A percentile compares a stretch with the other conserved stretches of the same genome.
Conservation (phyloP, 805 yeast species). For the Candida qinlingensis region DNA sequence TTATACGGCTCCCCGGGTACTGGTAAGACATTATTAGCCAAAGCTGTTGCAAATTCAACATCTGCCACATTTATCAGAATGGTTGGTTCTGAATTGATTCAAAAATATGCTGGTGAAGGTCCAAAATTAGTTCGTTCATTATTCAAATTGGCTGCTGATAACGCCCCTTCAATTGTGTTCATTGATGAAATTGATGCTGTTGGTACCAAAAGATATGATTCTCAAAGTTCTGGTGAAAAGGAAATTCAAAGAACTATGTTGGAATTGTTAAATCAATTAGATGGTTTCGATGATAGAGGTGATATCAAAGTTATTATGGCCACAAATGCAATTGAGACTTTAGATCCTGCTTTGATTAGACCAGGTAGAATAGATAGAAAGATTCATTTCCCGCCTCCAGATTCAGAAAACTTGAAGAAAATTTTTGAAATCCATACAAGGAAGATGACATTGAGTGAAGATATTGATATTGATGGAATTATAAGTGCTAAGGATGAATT, state of each 20-base stretch:
- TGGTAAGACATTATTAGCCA: conserved; percentile 91
- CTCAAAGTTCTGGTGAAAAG: conserved; percentile 86
- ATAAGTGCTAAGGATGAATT: conserved; percentile 89
- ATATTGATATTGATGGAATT: conserved; percentile 83
- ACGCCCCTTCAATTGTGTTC: conserved; percentile 97
- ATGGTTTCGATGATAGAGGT: conserved; percentile 96
- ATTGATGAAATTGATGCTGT: conserved; percentile 99
- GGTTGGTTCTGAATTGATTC: conserved; percentile 95
- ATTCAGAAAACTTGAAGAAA: conserved; percentile 86
- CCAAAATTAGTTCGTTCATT: conserved; percentile 92
- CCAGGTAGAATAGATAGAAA: conserved; percentile 98
- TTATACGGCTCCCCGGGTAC: conserved; percentile 98
- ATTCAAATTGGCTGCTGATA: conserved; percentile 93
- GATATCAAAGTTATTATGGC: conserved; percentile 98
- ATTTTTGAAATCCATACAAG: conserved; percentile 88
- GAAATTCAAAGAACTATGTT: conserved; percentile 98
- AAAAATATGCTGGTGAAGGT: conserved; percentile 96
- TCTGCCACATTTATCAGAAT: conserved; percentile 93
- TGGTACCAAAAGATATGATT: conserved; percentile 96
- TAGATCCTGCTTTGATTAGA: conserved; percentile 93
- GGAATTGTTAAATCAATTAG: conserved; percentile 90
- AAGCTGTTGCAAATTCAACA: conserved; percentile 98
- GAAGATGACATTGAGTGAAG: conserved; percentile 85
- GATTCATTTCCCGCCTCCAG: conserved; percentile 94
- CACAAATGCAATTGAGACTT: conserved; percentile 86